Percentiles rank a stretch among this genome's conserved stretches.
phyloP scores from a whole-genome alignment of 345 rosid species.

The Pistacia atlantica region DNA sequence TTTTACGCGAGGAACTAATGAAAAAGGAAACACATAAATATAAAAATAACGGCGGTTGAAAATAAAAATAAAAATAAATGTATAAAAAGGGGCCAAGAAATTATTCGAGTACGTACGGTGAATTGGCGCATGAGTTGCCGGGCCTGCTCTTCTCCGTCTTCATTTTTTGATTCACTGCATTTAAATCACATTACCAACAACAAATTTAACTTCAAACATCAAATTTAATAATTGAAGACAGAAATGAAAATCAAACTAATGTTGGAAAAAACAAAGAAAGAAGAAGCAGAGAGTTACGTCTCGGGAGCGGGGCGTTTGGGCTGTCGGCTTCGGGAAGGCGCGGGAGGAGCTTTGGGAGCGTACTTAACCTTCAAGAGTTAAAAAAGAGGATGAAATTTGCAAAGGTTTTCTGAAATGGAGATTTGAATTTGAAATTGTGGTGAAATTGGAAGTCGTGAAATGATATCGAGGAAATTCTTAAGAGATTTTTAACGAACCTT shows the following conservation, averaged over 20 bases:
- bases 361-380: background rate
- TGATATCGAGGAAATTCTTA: background rate
- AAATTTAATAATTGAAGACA: background rate
- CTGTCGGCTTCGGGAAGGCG: background rate
- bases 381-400: background rate
- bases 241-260: background rate
- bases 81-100: background rate
- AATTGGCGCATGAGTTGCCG: slow-evolving; percentile 47
- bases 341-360: slow-evolving; percentile 14
- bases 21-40: background rate
- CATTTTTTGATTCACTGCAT: slow-evolving; percentile 38
- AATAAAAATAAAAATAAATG: too few relatives aligned
- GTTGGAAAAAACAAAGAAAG: background rate
- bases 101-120: slow-evolving; percentile 28
- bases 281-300: background rate
- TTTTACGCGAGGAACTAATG: background rate
- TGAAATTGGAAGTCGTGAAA: background rate
- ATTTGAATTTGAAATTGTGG: slow-evolving; percentile 3
- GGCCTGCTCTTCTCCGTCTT: slow-evolving; percentile 47
- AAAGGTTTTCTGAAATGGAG: background rate
- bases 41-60: background rate
- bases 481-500: slow-evolving; percentile 1
- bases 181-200: background rate
- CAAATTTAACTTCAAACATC: background rate
- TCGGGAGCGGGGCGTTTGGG: background rate